Base-by-base conservation (phyloP, 352 stramenopile genomes). In the Globisporangium heterothallicum region DNA sequence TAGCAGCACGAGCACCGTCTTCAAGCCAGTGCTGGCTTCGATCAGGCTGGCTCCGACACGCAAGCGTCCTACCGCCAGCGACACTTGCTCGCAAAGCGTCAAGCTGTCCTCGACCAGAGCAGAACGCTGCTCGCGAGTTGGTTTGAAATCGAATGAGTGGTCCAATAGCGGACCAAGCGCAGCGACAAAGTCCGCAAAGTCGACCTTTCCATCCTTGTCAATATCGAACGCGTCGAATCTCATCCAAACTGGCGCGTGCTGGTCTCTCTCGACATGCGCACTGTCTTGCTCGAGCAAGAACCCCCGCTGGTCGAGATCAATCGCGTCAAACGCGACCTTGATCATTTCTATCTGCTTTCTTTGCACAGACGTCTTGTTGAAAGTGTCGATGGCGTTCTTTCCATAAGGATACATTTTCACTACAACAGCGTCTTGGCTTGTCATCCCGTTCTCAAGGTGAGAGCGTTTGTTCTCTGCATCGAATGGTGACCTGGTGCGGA, bases 341-440 rank as follows among this genome's bases (percentile, higher is more conserved):
- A 85, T 80, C 74, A 83, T 85, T 3, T 67, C 59, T 0, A 86
- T 43, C 19, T 88, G 78, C 1, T 25, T 29, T 24, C 63, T 56
- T 42, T 88, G 78, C 0, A 73, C 57, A 1, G 49, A 26, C 0
- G 70, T 70, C 40, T 75, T 72, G 38, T 59, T 78, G 58, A 88
- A 86, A 4, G 58, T 68, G 9, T 83, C 75, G 10, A 78, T 12
- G 0, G 63, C 68, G 35, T 79, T 89, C 30, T 61, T 68, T 0
- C 73, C 74, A 35, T 89, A 86, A 0, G 73, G 74, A 63, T 86
- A 86, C 66, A 85, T 70, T 26, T 80, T 80, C 3, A 59, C 34
- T 14, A 69, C n/a, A 3, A 26, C 54, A 21, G 19, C 57, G 18
- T 32, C 30, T 30, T 18, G 25, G 32, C 8, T 34, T 32, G 22